Percentiles rank a stretch among this genome's conserved stretches.
phyloP scores from a whole-genome alignment of 2,329 filamentous ascomycete genomes.

The Monilinia laxa region DNA sequence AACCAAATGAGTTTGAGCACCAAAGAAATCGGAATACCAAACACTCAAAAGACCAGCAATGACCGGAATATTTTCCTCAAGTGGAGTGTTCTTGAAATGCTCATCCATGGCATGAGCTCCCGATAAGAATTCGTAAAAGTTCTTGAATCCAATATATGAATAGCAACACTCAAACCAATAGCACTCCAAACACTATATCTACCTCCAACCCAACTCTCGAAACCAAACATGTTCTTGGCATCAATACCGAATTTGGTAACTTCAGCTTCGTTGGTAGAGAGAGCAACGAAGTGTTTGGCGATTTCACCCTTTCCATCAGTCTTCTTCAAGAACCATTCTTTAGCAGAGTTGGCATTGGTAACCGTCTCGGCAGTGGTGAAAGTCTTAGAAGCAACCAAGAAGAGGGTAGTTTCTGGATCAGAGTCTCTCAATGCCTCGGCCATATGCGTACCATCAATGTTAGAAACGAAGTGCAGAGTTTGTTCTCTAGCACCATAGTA shows the following conservation, averaged over 20 bases:
- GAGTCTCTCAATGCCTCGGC: slow-evolving; percentile 86
- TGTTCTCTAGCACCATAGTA: slow-evolving; percentile 82
- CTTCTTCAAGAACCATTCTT: slow-evolving; percentile 92
- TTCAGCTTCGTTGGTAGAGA: slow-evolving; percentile 93
- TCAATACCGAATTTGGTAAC: slow-evolving; percentile 99
- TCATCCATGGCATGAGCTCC: slow-evolving; percentile 98
- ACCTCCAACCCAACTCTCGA: slow-evolving; percentile 97
- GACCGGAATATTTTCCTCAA: slow-evolving; percentile 92
- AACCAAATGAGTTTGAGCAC: slow-evolving; percentile 94
- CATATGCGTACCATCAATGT: slow-evolving; percentile 98
- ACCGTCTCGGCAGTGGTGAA: slow-evolving; percentile 98
- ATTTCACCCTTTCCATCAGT: slow-evolving; percentile 76
- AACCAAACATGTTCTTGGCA: slow-evolving; percentile 99
- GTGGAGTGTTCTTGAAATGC: slow-evolving; percentile 88
- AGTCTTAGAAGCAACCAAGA: slow-evolving; percentile 98
- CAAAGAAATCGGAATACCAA: slow-evolving; percentile 99
- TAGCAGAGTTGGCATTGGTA: slow-evolving; percentile 96
- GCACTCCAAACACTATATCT: slow-evolving; percentile 99
- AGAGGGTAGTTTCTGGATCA: slow-evolving; percentile 96
- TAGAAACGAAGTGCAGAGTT: slow-evolving; percentile 97
- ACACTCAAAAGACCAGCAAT: slow-evolving; percentile 91
- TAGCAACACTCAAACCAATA: slow-evolving; percentile 88
- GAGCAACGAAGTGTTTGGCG: slow-evolving; percentile 97
- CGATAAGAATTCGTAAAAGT: slow-evolving; percentile 93
- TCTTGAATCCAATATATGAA: slow-evolving; percentile 98